These are phyloP conservation scores for Ogataea corticis DNA, from an alignment of 805 yeast genomes.

Conservation along the genomic window DNA sequence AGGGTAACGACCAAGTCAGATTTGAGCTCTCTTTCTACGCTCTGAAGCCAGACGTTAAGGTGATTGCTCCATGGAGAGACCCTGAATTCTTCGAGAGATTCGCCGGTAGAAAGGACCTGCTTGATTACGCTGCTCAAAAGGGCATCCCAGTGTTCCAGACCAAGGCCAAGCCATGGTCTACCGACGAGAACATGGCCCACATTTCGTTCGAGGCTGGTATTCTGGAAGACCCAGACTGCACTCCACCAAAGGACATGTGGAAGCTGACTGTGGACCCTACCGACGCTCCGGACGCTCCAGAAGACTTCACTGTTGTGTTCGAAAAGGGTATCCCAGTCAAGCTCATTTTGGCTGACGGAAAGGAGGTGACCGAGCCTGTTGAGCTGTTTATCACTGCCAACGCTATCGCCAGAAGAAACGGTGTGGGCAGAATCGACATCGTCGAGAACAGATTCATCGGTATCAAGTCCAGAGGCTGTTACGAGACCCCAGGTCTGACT, in stretches of 20 bases:
- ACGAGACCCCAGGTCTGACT: conserved; percentile 98
- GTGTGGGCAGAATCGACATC: conserved; percentile 98
- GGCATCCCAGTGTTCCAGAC: conserved; percentile 95
- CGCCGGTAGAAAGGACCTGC: conserved; percentile 96
- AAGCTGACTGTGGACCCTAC: conserved; percentile 93
- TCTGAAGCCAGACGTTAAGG: conserved; percentile 93
- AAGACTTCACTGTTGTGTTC: conserved; percentile 80
- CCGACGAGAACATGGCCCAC: conserved; percentile 99
- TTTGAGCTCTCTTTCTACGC: conserved; percentile 97
- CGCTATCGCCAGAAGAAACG: conserved; percentile 96
- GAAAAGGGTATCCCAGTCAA: conserved; percentile 86
- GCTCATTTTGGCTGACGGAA: conserved; percentile 63
- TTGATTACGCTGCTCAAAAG: conserved; percentile 91
- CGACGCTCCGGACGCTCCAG: conserved; percentile 94
- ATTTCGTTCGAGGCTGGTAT: conserved; percentile 99
- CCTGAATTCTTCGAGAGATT: conserved; percentile 92
- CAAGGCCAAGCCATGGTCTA: conserved; percentile 99
- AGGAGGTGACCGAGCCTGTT: conserved; percentile 75
- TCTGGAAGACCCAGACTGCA: conserved; percentile 96
- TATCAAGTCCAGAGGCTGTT: conserved; percentile 98
- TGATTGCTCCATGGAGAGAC: conserved; percentile 99
- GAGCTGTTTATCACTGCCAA: conserved; percentile 92
- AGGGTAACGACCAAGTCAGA: conserved; percentile 99
- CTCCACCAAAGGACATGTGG: conserved; percentile 99
- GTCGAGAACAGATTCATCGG: conserved; percentile 99